phyloP scores from a whole-genome alignment of 2,329 filamentous ascomycete species.

The Xylariaceae sp. region DNA sequence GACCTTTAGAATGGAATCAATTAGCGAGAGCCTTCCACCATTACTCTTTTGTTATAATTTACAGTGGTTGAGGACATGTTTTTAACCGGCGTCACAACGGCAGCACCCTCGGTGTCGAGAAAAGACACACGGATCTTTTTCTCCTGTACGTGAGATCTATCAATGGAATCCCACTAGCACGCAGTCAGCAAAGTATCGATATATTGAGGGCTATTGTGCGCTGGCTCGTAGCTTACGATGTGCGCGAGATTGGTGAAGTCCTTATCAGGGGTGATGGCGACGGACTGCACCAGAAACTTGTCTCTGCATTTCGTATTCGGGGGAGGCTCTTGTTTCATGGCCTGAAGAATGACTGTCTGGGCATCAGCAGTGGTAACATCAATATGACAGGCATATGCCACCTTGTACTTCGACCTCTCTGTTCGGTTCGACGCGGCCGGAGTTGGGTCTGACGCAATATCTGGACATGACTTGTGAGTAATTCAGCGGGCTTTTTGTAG shows the following conservation, averaged over 20 bases:
- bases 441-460: constrained; percentile 97
- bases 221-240: constrained; percentile 55
- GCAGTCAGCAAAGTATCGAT: constrained; percentile 25
- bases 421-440: constrained; percentile 87
- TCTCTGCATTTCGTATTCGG: constrained; percentile 85
- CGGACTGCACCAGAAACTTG: constrained; percentile 96
- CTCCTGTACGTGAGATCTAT: constrained; percentile 77
- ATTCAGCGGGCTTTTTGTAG: constrained; percentile 14
- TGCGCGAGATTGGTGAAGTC: constrained; percentile 74
- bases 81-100: constrained; percentile 38
- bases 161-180: constrained; percentile 67
- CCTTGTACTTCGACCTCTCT: constrained; percentile 88
- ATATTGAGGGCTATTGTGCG: constrained; percentile 16
- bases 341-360: constrained; percentile 77
- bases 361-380: constrained; percentile 23
- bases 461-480: constrained; percentile 43
- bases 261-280: constrained; percentile 74
- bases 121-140: constrained; percentile 93
- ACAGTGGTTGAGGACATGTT: constrained; percentile 38
- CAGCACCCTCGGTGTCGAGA: constrained; percentile 55
- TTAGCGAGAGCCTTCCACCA: constrained; percentile 5
- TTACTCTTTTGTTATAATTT: constrained; percentile 12
- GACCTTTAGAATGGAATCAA: constrained; percentile 20
- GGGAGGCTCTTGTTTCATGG: constrained; percentile 93
- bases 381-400: constrained; percentile 39